A percentile compares a stretch with the other conserved stretches of the same genome.
phyloP scores from a whole-genome alignment of 495 filamentous ascomycete species.

The Chaetomium cochliodes region DNA sequence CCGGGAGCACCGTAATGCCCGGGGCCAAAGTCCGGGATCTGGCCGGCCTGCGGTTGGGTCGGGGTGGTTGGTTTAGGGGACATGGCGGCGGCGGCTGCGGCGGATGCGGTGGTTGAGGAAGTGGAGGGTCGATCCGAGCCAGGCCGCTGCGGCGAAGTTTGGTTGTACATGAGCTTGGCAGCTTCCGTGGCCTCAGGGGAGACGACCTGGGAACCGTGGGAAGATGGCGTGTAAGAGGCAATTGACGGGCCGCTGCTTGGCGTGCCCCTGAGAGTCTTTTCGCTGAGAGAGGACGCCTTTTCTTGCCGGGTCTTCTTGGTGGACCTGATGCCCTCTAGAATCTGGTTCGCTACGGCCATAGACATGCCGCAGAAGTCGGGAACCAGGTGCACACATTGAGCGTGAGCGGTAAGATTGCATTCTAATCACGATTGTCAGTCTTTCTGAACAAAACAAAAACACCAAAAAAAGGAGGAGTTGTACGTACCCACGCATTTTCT shows the following conservation, averaged over 20 bases:
- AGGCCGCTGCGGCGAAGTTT: conserved; percentile 47
- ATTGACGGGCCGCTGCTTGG: conserved; percentile 34
- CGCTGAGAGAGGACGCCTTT: conserved; percentile 55
- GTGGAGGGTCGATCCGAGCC: conserved; percentile 46
- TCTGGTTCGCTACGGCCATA: conserved; percentile 94
- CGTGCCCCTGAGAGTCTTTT: conserved; percentile 61
- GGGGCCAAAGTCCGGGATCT: conserved; percentile 41
- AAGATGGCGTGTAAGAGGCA: conserved; percentile 29
- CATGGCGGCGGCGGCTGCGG: conserved; percentile 49
- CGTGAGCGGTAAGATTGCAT: conserved; percentile 88
- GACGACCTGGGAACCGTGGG: conserved; percentile 39
- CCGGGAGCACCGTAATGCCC: conserved; percentile 42
- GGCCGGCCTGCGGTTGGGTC: conserved; percentile 26
- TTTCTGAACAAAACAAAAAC: not conserved
- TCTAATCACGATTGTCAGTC: conserved; percentile 54
- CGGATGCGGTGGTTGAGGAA: conserved; percentile 43
- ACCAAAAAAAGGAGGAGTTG: not conserved
- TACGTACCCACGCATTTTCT: conserved; percentile 81
- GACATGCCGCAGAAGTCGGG: conserved; percentile 99
- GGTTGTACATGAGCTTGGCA: conserved; percentile 53
- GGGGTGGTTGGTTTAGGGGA: conserved; percentile 38
- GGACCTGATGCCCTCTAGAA: conserved; percentile 66
- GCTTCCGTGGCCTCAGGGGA: conserved; percentile 52
- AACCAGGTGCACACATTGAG: conserved; percentile 89
- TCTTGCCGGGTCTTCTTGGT: conserved; percentile 56